Conservation (phyloP, 2,329 filamentous ascomycete genomes). For the Nakataea oryzae region DNA sequence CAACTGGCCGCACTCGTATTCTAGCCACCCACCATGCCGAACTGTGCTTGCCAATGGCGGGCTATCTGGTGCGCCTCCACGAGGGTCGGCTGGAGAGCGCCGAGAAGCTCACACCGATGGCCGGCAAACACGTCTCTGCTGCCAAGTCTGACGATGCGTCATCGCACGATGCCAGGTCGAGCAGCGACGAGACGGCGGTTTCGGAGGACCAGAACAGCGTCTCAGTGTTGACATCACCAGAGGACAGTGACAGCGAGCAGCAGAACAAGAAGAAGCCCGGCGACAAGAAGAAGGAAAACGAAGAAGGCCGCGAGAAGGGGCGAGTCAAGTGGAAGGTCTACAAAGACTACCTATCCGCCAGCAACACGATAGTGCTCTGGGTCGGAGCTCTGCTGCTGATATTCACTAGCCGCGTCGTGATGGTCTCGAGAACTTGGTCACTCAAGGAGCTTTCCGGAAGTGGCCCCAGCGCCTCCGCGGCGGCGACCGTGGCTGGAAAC, state of each 20-base stretch:
- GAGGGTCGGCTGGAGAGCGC: conserved; percentile 15
- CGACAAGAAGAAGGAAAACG: conserved; percentile 10
- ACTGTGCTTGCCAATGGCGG: conserved; percentile 18
- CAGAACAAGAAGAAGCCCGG: conserved; percentile 1
- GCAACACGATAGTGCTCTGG: conserved; percentile 18
- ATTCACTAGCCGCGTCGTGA: conserved; percentile 10
- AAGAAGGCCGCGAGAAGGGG: conserved; percentile 19
- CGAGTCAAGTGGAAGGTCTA: conserved; percentile 22
- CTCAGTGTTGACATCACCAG: background rate
- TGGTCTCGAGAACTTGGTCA: conserved; percentile 19
- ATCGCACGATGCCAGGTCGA: background rate
- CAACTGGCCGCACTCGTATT: conserved; percentile 46
- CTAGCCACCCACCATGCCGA: conserved; percentile 45
- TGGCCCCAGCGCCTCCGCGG: conserved; percentile 8
- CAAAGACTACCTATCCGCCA: conserved; percentile 19
- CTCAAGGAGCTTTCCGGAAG: conserved; percentile 21
- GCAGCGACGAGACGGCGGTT: background rate
- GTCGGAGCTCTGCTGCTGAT: conserved; percentile 15
- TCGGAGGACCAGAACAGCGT: background rate
- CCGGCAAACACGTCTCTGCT: background rate
- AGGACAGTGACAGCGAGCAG: conserved; percentile 2
- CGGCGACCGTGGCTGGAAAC: conserved; percentile 3
- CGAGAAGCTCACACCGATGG: conserved; percentile 9
- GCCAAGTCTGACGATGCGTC: background rate
- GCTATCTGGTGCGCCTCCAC: conserved; percentile 18